Base-by-base conservation (phyloP, 805 yeast genomes). In the Hanseniaspora occidentalis region DNA sequence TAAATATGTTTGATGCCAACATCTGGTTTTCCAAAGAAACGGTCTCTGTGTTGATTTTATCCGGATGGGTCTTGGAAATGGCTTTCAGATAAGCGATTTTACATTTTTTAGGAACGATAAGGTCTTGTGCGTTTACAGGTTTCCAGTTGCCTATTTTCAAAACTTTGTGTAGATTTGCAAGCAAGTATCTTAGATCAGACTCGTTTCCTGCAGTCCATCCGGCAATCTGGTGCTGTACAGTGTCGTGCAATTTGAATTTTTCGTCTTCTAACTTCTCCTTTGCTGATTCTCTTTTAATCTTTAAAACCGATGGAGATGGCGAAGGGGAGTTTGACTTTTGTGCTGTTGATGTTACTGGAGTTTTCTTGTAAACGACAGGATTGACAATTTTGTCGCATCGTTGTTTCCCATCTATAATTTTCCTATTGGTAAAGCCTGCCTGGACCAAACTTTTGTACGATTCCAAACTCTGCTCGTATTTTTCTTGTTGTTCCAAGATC, bases 71-170 rank as follows among this genome's bases (percentile, higher is more conserved):
- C 38, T 76, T 71, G 0, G 96, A 79, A 49, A 92, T 84, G 4
- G 96, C 85, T 58, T 81, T 84, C 86, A 92, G 77, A 34, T 92
- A 92, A 16, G 68, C 67, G 27, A 89, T 65, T 57, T 89, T 89
- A 29, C 86, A 96, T 56, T 83, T 86, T 50, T 86, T 88, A 16
- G 94, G 89, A 47, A 88, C 65, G 44, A 92, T 92, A 44, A 92
- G 64, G 42, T 89, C 96, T 3, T 79, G 69, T 53, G 80, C 58
- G 1, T 77, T 57, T 4, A 86, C 78, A 14, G 71, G 65, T 46
- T 70, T 71, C 94, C 92, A 83, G 2, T 71, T 47, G 36, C 70
- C 75, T 10, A 83, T 77, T 76, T 84, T 76, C 11, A 92, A 60
- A 14, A 92, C 69, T 2, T 62, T 58, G 27, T 83, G 77, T 42